These are phyloP conservation scores for Lagenaria siceraria DNA, from an alignment of 306 rosid genomes.

Conservation along the genomic window DNA sequence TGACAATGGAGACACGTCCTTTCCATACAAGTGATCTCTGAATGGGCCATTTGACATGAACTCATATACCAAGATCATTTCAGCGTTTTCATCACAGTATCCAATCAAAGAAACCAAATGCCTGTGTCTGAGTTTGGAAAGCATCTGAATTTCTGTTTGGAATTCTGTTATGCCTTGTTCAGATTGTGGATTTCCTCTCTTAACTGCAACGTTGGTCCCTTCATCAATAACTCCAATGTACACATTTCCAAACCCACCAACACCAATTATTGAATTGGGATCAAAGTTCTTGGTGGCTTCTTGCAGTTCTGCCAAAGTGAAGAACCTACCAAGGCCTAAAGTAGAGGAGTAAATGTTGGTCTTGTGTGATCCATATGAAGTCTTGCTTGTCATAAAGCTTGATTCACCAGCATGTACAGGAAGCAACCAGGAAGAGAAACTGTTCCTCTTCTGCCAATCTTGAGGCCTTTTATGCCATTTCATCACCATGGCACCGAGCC, in stretches of 20 bases:
- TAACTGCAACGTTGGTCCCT: conserved; percentile 31
- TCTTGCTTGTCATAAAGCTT: conserved; percentile 32
- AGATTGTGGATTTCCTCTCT: conserved; percentile 37
- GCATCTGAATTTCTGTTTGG: conserved; percentile 42
- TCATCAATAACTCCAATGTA: conserved; percentile 29
- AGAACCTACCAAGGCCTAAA: conserved; percentile 35
- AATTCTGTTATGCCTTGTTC: conserved; percentile 44
- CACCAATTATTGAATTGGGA: conserved; percentile 29
- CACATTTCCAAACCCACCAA: conserved; percentile 44
- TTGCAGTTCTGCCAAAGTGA: conserved; percentile 27
- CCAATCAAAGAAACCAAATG: conserved; percentile 43
- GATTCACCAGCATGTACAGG: conserved; percentile 30
- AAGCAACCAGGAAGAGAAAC: conserved; percentile 45
- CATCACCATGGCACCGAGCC: conserved; percentile 42
- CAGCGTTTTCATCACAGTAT: conserved; percentile 40
- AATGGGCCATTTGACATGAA: conserved; percentile 48
- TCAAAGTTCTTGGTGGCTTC: conserved; percentile 45
- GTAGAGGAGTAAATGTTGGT: conserved; percentile 16
- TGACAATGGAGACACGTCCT: conserved; percentile 18
- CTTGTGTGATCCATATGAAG: conserved; percentile 21
- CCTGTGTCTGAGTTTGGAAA: conserved; percentile 37
- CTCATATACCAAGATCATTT: conserved; percentile 41
- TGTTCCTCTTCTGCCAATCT: conserved; percentile 45
- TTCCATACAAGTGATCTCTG: conserved; percentile 38
- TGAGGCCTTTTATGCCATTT: conserved; percentile 44